Evolutionary conservation across 2,329 filamentous ascomycete genomes (phyloP), one percentile per base, ranked within the genome.

Genomic region (Scedosporium dehoogii): DNA sequence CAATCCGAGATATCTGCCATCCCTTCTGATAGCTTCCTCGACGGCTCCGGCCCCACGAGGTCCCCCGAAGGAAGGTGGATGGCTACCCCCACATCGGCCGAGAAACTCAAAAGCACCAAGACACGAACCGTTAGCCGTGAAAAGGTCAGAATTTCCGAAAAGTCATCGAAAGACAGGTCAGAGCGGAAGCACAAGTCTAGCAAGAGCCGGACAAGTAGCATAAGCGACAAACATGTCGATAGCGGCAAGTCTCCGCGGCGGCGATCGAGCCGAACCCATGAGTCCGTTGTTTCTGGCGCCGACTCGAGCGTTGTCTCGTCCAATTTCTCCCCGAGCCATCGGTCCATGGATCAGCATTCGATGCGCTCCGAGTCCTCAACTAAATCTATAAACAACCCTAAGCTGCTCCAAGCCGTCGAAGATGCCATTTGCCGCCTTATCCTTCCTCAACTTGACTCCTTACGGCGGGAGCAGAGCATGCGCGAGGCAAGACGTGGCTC

Each of bases 371-470:
- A 74, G 6, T 74, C 74, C 25, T 85, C 83, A 29, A 84, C 82
- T 61, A 74, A 77, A 25, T 93, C 90, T 0, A 90, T 96, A 72
- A 96, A 96, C 75, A 96, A 97, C 69, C 92, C 92, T 0, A 94
- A 91, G 71, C 78, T 97, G 1, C 81, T 97, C 2, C 90, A 94
- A 69, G 94, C 92, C 0, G 92, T 97, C 3, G 92, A 97, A 75
- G 92, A 96, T 75, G 92, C 92, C 14, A 96, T 97, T 70, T 87
- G 91, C 65, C 85, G 92, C 58, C 81, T 96, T 59, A 96, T 97
- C 61, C 77, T 99, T 2, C 94, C 94, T 0, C 93, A 99, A 73
- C 80, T 99, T 55, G 93, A 91, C 68, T 91, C 92, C 9, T 79
- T 99, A 62, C 97, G 96, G 73, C 86, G 92, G 69, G 92, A 96